Evolutionary conservation across 2,329 filamentous ascomycete genomes (phyloP).

Genomic region (Fusarium sp.): DNA sequence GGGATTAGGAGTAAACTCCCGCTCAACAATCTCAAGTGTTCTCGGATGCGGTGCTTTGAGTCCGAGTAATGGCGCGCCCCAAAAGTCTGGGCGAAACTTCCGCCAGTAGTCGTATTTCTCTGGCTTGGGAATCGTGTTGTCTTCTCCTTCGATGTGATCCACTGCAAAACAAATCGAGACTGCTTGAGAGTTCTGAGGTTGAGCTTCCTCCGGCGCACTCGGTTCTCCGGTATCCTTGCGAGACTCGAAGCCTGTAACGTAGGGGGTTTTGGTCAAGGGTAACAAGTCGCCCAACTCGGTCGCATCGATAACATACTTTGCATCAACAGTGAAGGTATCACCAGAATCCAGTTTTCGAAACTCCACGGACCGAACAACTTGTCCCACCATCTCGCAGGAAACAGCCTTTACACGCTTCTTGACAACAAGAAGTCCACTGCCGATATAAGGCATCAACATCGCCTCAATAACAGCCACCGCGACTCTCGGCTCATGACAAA

Average conservation of each 20-base stretch:
- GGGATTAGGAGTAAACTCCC: constrained; percentile 47
- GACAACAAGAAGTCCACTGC: constrained; percentile 41
- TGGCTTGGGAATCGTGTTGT: constrained; percentile 44
- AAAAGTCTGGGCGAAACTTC: constrained; percentile 43
- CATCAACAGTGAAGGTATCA: constrained; percentile 16
- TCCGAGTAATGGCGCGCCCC: constrained; percentile 45
- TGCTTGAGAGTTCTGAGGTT: constrained; percentile 46
- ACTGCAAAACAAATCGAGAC: constrained; percentile 49
- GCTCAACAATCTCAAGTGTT: constrained; percentile 47
- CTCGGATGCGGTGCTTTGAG: constrained; percentile 46
- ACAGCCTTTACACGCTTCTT: constrained; percentile 38
- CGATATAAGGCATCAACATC: constrained; percentile 46
- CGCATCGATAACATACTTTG: constrained; percentile 35
- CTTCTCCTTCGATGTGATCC: constrained; percentile 47
- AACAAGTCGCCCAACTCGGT: constrained; percentile 37
- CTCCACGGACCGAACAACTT: constrained; percentile 9
- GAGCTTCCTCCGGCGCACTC: constrained; percentile 44
- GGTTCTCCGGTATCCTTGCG: constrained; percentile 44
- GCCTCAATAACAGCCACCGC: constrained; percentile 47
- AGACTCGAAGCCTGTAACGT: constrained; percentile 48
- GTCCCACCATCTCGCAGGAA: constrained; percentile 37
- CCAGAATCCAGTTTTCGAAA: constrained; percentile 14
- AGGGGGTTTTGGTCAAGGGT: constrained; percentile 41
- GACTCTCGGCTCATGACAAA: constrained; percentile 48
- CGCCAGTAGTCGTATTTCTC: constrained; percentile 45